A percentile compares a stretch with the other conserved stretches of the same genome.
Evolutionary conservation across 1,139 yeast species (phyloP).

Genomic region (Taphrina pruni): DNA sequence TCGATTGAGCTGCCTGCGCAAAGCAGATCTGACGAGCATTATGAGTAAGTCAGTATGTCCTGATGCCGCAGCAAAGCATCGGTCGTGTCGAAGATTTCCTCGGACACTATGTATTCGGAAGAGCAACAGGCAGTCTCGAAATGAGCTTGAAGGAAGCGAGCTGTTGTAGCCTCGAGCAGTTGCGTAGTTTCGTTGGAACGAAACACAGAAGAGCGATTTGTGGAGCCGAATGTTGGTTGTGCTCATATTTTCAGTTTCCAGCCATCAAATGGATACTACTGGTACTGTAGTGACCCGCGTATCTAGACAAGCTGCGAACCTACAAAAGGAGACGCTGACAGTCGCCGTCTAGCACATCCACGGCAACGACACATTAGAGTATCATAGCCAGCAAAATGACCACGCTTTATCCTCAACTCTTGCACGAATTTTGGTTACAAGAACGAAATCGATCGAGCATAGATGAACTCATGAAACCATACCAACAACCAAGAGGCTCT

Average conservation of each 20-base stretch:
- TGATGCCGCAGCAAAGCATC: neutral
- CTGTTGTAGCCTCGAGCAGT: no score
- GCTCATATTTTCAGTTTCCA: neutral
- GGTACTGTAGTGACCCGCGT: neutral
- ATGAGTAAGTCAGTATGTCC: neutral
- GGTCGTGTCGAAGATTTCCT: no score
- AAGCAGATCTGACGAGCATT: constrained; percentile 6
- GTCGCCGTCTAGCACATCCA: no score
- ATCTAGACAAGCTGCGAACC: neutral
- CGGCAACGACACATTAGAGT: no score
- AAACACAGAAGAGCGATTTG: neutral
- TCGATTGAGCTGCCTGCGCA: constrained; percentile 9
- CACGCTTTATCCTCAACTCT: constrained; percentile 13
- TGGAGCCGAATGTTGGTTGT: neutral
- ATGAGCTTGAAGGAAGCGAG: no score
- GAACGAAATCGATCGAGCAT: constrained; percentile 10
- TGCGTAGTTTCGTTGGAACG: no score
- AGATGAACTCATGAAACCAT: constrained; percentile 9
- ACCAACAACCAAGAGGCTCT: neutral
- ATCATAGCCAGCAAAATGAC: neutral
- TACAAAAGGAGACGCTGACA: no score
- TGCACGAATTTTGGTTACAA: constrained; percentile 1
- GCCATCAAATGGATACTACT: neutral
- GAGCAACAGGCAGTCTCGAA: no score
- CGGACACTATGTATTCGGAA: no score